Percentiles rank a stretch among this genome's conserved stretches.
Conservation (phyloP, 2,329 filamentous ascomycete species). For the Aspergillus terreus region DNA sequence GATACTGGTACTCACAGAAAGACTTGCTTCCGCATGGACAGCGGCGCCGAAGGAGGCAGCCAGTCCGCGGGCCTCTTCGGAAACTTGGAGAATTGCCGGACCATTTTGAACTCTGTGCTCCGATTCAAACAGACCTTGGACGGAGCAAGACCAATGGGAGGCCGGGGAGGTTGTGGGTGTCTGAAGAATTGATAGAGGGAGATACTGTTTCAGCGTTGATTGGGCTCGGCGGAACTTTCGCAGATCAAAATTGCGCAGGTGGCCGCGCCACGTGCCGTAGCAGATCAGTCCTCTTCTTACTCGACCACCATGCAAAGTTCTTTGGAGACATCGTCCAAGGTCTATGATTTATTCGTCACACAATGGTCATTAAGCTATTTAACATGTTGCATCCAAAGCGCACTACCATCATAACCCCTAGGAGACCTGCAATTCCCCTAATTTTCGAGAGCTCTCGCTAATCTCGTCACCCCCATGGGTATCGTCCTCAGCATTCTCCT, state of each 20-base stretch:
- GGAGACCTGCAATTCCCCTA: conserved; percentile 32
- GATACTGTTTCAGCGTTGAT: conserved; percentile 2
- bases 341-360: conserved; percentile 13
- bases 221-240: conserved; percentile 26
- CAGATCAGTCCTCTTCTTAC: not conserved
- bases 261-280: conserved; percentile 34
- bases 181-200: conserved; percentile 2
- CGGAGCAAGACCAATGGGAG: not conserved
- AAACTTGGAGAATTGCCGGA: conserved; percentile 26
- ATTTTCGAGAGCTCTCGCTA: conserved; percentile 25
- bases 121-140: not conserved
- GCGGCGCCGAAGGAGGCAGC: conserved; percentile 23
- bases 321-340: not conserved
- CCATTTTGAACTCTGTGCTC: conserved; percentile 21
- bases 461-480: conserved; percentile 11
- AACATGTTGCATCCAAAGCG: not conserved
- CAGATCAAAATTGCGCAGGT: conserved; percentile 28
- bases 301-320: too few relatives aligned
- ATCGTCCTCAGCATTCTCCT: conserved; percentile 17
- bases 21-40: conserved; percentile 42
- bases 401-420: conserved; percentile 16
- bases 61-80: conserved; percentile 24
- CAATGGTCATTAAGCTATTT: conserved; percentile 23
- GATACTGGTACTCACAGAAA: conserved; percentile 50
- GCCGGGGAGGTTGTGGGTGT: conserved; percentile 5